Evolutionary conservation across 345 rosid genomes (phyloP), one percentile per base, ranked within the genome.

Genomic region (Nephelium lappaceum): DNA sequence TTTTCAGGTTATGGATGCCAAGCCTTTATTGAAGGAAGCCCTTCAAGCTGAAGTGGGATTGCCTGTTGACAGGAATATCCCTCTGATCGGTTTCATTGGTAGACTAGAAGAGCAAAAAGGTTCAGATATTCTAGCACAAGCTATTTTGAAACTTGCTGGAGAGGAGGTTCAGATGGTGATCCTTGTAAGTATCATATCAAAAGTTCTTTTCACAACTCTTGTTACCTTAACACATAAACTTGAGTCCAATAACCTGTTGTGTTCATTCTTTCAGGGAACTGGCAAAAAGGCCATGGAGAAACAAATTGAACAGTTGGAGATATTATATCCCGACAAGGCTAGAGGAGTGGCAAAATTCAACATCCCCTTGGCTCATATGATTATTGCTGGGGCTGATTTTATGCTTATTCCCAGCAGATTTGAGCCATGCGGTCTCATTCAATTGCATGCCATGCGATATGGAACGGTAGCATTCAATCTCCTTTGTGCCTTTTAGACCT

Each of bases 371-470:
- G 98, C 99, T 39, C 99, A 95, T 79, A 90, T 84, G 98, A 93
- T 95, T 73, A 92, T 86, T 31, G 93, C 97, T 65, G 97, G 99
- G 43, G 96, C 97, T 73, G 98, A 93, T 82, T 96, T 85, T 82
- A 89, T 96, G 81, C 68, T 96, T 80, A 49, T 93, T 77, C 97
- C 97, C 0, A 96, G 99, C 77, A 88, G 99, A 84, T 96, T 96
- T 64, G 99, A 96, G 81, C 99, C 99, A 2, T 96, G 99, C 18
- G 99, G 99, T 83, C 97, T 96, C 81, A 94, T 96, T 78, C 99
- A 94, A 82, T 73, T 96, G 74, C 99, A 96, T 24, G 97, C 99
- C 38, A 94, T 94, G 99, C 88, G 97, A 85, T 96, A 93, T 82
- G 98, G 98, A 90, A 94, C 98, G n/a, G 96, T 89, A 89, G 62